phyloP scores from a whole-genome alignment of 768 basidiomycete species.

The Myochromella boudieri region DNA sequence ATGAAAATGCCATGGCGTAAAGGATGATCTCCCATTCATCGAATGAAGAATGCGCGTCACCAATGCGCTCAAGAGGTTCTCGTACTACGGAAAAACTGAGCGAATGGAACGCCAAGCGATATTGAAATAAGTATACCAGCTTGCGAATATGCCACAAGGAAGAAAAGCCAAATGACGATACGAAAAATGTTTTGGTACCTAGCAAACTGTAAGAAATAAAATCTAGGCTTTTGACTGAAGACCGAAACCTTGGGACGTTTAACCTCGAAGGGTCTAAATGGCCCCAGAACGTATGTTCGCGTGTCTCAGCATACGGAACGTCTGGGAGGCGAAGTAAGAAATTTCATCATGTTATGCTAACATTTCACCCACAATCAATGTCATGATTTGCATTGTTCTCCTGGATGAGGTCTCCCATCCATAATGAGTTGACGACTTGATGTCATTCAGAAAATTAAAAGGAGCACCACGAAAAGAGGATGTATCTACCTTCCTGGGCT shows the following conservation, averaged over 20 bases:
- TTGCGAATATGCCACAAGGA: slow-evolving; percentile 80
- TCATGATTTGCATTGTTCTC: slow-evolving; percentile 70
- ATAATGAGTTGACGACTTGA: slow-evolving; percentile 76
- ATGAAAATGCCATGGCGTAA: slow-evolving; percentile 77
- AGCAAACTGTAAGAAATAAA: slow-evolving; percentile 2
- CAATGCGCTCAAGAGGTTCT: slow-evolving; percentile 73
- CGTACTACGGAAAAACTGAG: slow-evolving; percentile 45
- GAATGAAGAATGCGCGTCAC: slow-evolving; percentile 50
- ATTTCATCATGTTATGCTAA: background rate
- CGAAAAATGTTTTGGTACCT: slow-evolving; percentile 89
- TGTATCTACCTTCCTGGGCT: slow-evolving; percentile 68
- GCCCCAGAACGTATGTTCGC: slow-evolving; percentile 57
- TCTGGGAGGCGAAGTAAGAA: slow-evolving; percentile 39
- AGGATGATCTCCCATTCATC: slow-evolving; percentile 82
- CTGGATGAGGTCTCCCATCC: slow-evolving; percentile 84
- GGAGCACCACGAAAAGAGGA: background rate
- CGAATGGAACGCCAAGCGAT: background rate
- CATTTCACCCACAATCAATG: slow-evolving; percentile 69
- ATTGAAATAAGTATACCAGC: slow-evolving; percentile 60
- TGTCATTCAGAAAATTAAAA: background rate
- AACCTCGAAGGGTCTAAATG: slow-evolving; percentile 78
- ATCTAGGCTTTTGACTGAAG: background rate
- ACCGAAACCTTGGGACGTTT: slow-evolving; percentile 67
- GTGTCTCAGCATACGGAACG: slow-evolving; percentile 60
- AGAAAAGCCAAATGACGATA: slow-evolving; percentile 73